Conservation (phyloP, 306 rosid species). For the Acacia melanoxylon region DNA sequence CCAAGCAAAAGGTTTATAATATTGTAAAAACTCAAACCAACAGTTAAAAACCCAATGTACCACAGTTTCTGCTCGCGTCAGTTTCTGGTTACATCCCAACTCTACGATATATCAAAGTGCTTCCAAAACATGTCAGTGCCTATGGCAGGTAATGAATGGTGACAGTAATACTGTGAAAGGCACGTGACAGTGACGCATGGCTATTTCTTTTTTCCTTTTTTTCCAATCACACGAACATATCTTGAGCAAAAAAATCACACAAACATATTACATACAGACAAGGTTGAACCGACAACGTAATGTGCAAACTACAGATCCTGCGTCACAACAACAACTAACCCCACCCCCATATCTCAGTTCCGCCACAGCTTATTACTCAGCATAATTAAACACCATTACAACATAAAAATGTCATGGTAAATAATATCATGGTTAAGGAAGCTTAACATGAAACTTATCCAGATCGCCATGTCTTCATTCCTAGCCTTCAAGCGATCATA, state of each 20-base stretch:
- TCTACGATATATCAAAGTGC: constrained; percentile 7
- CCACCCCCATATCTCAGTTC: constrained; percentile 16
- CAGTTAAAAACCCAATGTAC: neutral
- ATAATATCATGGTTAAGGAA: constrained; percentile 30
- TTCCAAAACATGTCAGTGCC: constrained; percentile 26
- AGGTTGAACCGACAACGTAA: constrained; percentile 35
- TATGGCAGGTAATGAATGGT: constrained; percentile 9
- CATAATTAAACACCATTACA: constrained; percentile 27
- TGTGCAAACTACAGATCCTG: constrained; percentile 45
- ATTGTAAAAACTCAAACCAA: neutral
- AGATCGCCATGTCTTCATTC: constrained; percentile 34
- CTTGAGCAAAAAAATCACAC: no score
- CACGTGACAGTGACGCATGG: constrained; percentile 28
- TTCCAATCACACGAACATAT: constrained; percentile 30
- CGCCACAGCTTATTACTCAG: constrained; percentile 32
- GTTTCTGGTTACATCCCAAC: constrained; percentile 12
- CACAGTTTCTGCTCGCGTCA: constrained; percentile 11
- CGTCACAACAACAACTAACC: constrained; percentile 38
- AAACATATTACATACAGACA: constrained; percentile 29
- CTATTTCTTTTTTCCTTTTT: neutral
- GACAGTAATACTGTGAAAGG: neutral
- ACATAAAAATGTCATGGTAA: constrained; percentile 30
- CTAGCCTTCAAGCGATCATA: constrained; percentile 12
- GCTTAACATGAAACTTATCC: constrained; percentile 38
- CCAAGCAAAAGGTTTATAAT: constrained; percentile 30